Base-by-base conservation (phyloP, 129 eudicot species). In the Artemisia argyi region DNA sequence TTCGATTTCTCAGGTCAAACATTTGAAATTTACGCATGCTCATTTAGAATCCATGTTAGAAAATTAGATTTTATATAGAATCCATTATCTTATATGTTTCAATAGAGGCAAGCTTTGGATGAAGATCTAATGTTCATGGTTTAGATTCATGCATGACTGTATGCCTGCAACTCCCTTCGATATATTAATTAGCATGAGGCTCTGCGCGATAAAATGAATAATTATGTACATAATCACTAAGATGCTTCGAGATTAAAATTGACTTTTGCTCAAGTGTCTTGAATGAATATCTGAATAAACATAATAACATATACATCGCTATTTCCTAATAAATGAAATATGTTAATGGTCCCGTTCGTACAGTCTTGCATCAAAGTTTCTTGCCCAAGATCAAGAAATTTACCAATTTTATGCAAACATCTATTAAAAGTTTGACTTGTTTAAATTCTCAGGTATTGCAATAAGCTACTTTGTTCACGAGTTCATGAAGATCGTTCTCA, bases 381-480 rank as follows among this genome's bases (percentile, higher is more conserved):
- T 28, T 0, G 4, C 20, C 58, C 5, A 47, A 47, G 17, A 32
- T 74, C 0, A 63, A 52, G 65, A 64, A 64, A 3, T 39, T 68
- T 19, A 61, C 58, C 48, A 7, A 61, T 7, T 22, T 20, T 47
- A 32, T 58, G 53, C 58, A 30, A 74, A 46, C 46, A 30, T n/a
- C 10, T 57, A 14, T 10, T 60, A 47, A 5, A 48, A 76, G 32
- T 51, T 74, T 53, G 66, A 68, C 71, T 47, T 19, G 26, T 78
- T 42, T 53, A 63, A 61, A 71, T 32, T 68, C 39, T 71, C 92
- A 89, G 92, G 96, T 89, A 44, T 77, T 57, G 80, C 96, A 60
- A 89, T 82, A 82, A 89, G 96, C 84, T 89, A 81, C 83, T 89
- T 89, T 61, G 92, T 89, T 3, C 86, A 89, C 52, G 96, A 89